phyloP scores from a whole-genome alignment of 768 basidiomycete genomes.

The Panellus pusillus region DNA sequence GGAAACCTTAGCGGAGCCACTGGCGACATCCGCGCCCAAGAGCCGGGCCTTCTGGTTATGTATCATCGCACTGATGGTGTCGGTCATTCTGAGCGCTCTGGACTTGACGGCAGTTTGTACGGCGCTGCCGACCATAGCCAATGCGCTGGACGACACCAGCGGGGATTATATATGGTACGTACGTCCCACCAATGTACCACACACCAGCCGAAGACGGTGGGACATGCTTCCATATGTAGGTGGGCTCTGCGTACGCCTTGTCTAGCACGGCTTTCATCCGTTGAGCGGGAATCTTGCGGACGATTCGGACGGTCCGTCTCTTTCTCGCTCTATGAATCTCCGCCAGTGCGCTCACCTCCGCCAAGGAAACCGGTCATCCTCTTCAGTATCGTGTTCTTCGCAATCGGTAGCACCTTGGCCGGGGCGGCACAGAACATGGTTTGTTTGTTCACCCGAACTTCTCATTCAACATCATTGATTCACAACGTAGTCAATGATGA shows the following conservation, averaged over 20 bases:
- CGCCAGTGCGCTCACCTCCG: neutral
- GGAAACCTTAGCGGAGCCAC: neutral
- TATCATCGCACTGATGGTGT: conserved; percentile 8
- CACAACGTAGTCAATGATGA: conserved; percentile 28
- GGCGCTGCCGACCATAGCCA: conserved; percentile 11
- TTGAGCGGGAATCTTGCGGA: conserved; percentile 34
- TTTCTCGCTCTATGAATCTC: neutral
- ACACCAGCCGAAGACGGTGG: too few relatives aligned
- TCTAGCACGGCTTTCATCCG: conserved; percentile 40
- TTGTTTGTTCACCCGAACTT: neutral
- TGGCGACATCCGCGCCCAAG: neutral
- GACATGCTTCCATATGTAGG: conserved; percentile 14
- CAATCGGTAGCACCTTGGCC: conserved; percentile 40
- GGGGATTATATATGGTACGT: conserved; percentile 16
- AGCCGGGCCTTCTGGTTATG: conserved; percentile 14
- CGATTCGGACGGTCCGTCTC: conserved; percentile 28
- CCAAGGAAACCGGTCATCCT: conserved; percentile 29
- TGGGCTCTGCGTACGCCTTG: conserved; percentile 41
- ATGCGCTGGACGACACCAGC: conserved; percentile 8
- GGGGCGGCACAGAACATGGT: conserved; percentile 42
- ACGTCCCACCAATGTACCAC: too few relatives aligned
- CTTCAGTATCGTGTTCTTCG: conserved; percentile 30
- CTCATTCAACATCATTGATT: neutral
- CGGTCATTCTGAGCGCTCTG: conserved; percentile 10
- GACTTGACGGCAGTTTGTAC: conserved; percentile 14